phyloP scores from a whole-genome alignment of 108 stramenopile genomes.

The Discostella pseudostelligera region DNA sequence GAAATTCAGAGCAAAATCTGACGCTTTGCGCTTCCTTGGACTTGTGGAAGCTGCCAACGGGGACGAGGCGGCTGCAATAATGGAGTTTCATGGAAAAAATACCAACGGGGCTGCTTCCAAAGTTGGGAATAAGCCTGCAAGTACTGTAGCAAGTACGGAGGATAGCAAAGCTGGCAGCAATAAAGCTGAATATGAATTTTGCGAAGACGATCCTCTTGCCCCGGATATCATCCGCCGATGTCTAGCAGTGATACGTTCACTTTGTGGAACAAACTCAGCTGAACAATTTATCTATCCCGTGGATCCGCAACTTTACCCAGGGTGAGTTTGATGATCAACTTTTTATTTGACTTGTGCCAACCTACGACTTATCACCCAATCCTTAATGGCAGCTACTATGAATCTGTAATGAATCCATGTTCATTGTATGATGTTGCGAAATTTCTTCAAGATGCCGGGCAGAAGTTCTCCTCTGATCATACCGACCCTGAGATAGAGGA shows the following conservation, averaged over 20 bases:
- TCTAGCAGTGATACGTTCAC: constrained; percentile 77
- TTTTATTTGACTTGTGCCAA: neutral
- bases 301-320: constrained; percentile 81
- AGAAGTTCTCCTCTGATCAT: constrained; percentile 20
- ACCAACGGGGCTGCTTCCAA: constrained; percentile 1
- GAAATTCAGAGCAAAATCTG: constrained; percentile 18
- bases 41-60: constrained; percentile 10
- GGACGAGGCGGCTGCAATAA: constrained; percentile 23
- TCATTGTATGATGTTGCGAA: constrained; percentile 73
- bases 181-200: constrained; percentile 70
- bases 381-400: constrained; percentile 61
- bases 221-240: constrained; percentile 85
- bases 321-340: constrained; percentile 14
- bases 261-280: constrained; percentile 59
- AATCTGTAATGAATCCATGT: constrained; percentile 74
- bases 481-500: constrained; percentile 31
- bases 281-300: constrained; percentile 83
- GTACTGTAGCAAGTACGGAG: constrained; percentile 12
- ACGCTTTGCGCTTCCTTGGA: constrained; percentile 18
- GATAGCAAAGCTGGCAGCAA: constrained; percentile 31
- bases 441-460: constrained; percentile 57
- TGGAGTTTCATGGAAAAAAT: constrained; percentile 34
- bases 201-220: constrained; percentile 66
- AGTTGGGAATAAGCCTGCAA: constrained; percentile 7
- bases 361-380: neutral